Conservation (phyloP, 164 flowering plant genomes). For the Santalum album region DNA sequence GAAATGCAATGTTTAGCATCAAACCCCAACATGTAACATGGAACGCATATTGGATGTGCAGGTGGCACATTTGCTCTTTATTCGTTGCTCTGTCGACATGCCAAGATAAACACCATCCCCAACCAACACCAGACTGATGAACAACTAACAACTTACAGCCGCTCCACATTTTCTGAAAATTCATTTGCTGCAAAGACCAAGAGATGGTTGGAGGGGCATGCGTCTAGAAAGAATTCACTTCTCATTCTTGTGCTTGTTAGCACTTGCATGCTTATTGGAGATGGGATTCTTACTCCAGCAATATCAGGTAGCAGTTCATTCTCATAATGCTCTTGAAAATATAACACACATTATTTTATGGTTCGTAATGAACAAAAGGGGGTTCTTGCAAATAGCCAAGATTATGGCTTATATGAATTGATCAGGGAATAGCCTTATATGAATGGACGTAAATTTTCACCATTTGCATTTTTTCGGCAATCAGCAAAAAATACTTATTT, state of each 20-base stretch:
- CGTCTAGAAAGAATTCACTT: conserved; percentile 52
- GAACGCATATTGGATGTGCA: conserved; percentile 23
- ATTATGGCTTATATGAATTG: too few relatives aligned
- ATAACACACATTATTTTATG: too few relatives aligned
- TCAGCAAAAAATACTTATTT: too few relatives aligned
- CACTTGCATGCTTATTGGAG: conserved; percentile 94
- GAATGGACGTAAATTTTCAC: too few relatives aligned
- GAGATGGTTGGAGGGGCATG: conserved; percentile 65
- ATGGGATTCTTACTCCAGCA: conserved; percentile 97
- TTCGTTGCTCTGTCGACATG: conserved; percentile 93
- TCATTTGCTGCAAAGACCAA: conserved; percentile 91
- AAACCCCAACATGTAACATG: too few relatives aligned
- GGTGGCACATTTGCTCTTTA: conserved; percentile 98
- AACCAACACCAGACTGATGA: conserved; percentile 91
- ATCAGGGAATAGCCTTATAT: too few relatives aligned
- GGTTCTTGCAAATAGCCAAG: too few relatives aligned
- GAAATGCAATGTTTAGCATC: too few relatives aligned
- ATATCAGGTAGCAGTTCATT: conserved; percentile 56
- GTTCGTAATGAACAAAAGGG: too few relatives aligned
- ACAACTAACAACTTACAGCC: conserved; percentile 86
- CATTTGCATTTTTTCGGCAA: too few relatives aligned
- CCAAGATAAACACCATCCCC: conserved; percentile 73
- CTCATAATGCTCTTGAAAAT: too few relatives aligned
- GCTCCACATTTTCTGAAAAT: conserved; percentile 52
- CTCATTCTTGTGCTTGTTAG: conserved; percentile 85